Evolutionary conservation across 441 rosid genomes (phyloP).

Genomic region (Aquilaria agallochum): DNA sequence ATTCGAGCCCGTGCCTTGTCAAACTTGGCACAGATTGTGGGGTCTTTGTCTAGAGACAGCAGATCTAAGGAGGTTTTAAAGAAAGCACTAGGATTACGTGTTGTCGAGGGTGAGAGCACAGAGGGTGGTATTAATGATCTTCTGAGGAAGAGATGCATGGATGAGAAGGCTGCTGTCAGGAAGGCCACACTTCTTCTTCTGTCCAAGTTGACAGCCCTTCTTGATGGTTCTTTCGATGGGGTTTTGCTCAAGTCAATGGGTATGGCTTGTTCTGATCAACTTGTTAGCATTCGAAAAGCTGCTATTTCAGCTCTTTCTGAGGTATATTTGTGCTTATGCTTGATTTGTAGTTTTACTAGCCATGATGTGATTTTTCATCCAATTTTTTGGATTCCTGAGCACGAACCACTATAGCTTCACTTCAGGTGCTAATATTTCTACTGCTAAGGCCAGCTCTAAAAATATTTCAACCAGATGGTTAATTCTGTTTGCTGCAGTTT

Average conservation of each 20-base stretch:
- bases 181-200: constrained; percentile 80
- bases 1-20: constrained; percentile 82
- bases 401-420: no score
- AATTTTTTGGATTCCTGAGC: no score
- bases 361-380: no score
- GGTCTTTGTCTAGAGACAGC: constrained; percentile 45
- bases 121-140: constrained; percentile 51
- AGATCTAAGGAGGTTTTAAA: constrained; percentile 42
- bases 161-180: constrained; percentile 87
- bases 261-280: constrained; percentile 91
- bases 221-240: constrained; percentile 65
- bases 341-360: constrained; percentile 2
- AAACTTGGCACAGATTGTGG: constrained; percentile 77
- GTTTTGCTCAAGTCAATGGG: constrained; percentile 72
- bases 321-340: constrained; percentile 40
- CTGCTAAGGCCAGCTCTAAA: not conserved
- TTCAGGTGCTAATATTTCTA: no score
- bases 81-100: constrained; percentile 42
- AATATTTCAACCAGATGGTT: not conserved
- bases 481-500: no score
- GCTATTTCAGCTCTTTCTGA: constrained; percentile 88
- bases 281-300: constrained; percentile 89
- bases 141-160: constrained; percentile 73
- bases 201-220: constrained; percentile 59
- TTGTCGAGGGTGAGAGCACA: constrained; percentile 9